Evolutionary conservation across 352 stramenopile genomes (phyloP), one percentile per base, ranked within the genome.

Genomic region (Phytophthora pinifolia): DNA sequence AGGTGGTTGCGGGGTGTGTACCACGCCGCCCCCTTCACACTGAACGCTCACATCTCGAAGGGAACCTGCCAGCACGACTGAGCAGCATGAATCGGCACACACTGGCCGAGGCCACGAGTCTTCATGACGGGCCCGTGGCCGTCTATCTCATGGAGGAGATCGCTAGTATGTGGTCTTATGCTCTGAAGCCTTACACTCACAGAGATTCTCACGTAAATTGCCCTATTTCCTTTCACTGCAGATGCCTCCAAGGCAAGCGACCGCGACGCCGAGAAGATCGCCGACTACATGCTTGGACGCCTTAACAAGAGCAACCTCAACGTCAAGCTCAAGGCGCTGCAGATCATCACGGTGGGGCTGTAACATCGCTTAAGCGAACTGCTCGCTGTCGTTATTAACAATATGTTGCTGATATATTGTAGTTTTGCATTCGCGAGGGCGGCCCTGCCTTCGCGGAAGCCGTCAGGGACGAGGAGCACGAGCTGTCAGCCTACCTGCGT

Each of bases 81-180:
- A 32, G 47, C 52, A 54, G 41, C 9, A 94, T 94, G 84, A 92
- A 92, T 62, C 75, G 85, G 37, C 80, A 92, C 67, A 59, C 77
- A 42, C 62, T 94, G 47, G 76, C 80, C 9, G 85, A 94, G 64
- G 82, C 79, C 57, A 93, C 85, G 55, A 94, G 77, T 61, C 68
- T 94, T 10, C 85, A 94, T 50, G 85, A 94, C 51, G 85, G 76
- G 2, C 70, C 82, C 30, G 85, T 93, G 59, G 77, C 85, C 33
- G 72, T 86, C 34, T 94, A 94, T 39, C 70, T 94, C 42, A 89
- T 94, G 80, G 79, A 91, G 57, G 75, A 94, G 60, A 92, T 92
- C 36, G 74, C 79, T 9, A 73, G 85, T 93, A 67, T 46, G 79
- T 81, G 32, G 22, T 7, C 9, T 9, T 14, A 3, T 30, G 12